phyloP scores from a whole-genome alignment of 2,329 filamentous ascomycete species.

The Fusarium sp. region DNA sequence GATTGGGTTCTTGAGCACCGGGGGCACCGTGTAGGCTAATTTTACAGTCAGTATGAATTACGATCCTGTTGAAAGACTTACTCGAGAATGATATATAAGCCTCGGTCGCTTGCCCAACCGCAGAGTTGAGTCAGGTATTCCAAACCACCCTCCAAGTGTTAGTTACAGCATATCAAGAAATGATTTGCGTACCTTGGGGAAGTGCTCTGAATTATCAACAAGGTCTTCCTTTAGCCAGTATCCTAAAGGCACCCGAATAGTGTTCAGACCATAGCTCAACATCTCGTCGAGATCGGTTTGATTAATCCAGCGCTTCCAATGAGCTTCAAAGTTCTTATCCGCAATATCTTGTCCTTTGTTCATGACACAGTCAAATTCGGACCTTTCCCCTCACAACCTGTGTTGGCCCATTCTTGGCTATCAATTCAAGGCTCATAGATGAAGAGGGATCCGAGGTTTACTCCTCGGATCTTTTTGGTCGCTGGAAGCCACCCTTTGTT shows the following conservation, averaged over 20 bases:
- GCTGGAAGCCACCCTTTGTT: slow-evolving; percentile 28
- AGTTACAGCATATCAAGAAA: background rate
- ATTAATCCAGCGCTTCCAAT: slow-evolving; percentile 62
- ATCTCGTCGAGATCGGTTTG: slow-evolving; percentile 60
- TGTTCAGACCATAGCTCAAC: slow-evolving; percentile 60
- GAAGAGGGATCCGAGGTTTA: slow-evolving; percentile 63
- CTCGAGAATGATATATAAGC: slow-evolving; percentile 64
- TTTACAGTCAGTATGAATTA: background rate
- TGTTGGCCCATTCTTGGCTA: slow-evolving; percentile 53
- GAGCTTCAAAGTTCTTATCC: slow-evolving; percentile 57
- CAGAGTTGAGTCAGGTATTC: slow-evolving; percentile 57
- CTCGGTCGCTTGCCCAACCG: slow-evolving; percentile 57
- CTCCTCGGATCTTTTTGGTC: slow-evolving; percentile 59
- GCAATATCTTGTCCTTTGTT: slow-evolving; percentile 56
- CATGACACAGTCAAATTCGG: slow-evolving; percentile 64
- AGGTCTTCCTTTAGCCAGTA: slow-evolving; percentile 64
- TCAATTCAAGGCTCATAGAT: slow-evolving; percentile 65
- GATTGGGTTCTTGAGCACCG: slow-evolving; percentile 55
- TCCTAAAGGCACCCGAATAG: slow-evolving; percentile 63
- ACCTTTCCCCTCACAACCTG: slow-evolving; percentile 57
- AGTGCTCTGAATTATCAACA: slow-evolving; percentile 60
- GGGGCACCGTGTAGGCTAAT: slow-evolving; percentile 58
- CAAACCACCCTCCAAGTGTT: slow-evolving; percentile 48
- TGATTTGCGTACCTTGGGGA: slow-evolving; percentile 48
- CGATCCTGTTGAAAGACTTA: background rate